Base-by-base conservation (phyloP, 2,329 filamentous ascomycete species). In the Emmonsiellopsis sp. region DNA sequence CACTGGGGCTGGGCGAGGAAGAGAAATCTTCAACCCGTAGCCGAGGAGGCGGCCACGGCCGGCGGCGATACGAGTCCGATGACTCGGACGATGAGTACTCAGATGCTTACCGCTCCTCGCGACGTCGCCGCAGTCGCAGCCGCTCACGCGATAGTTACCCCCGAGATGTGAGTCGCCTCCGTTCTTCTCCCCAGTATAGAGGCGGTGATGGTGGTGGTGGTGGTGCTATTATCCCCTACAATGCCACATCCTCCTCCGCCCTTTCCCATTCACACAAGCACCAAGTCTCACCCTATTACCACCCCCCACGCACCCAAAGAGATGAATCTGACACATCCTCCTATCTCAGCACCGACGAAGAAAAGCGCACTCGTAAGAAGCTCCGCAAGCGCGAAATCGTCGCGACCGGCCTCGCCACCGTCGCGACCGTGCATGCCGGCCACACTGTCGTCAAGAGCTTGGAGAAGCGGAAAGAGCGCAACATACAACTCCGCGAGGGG, bases 401-500 rank as follows among this genome's bases (percentile, higher is more conserved):
- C 58, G 85, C 82, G 59, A 79, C 82, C 52, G 82, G 83, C 57
- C 71, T 86, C 55, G 83, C 84, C 52, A 83, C 81, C 54, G 78
- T 86, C 55, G 84, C 84, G 39, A 86, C 83, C 32, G 84, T 86
- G 57, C 83, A 86, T 68, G 83, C 83, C 27, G 83, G 81, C 11
- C 82, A 86, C 65, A 78, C 76, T 56, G 74, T 86, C 52, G 83
- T 84, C 68, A 74, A 77, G 57, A 80, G 78, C 61, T 77, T 85
- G 71, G 80, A 83, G 60, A 82, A 82, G 56, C 78, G 82, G 53
- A 78, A 85, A 57, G 77, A 81, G 59, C 75, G 83, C 48, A 75
- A 76, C 63, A 76, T 78, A 61, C 71, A 80, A 51, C 75, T 86
- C n/a, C 71, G 74, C 33, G 79, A 85, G 58, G 83, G 83, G 46